These are phyloP conservation scores for Psilocybe azurescens DNA, from an alignment of 768 basidiomycete species.

Conservation along the genomic window DNA sequence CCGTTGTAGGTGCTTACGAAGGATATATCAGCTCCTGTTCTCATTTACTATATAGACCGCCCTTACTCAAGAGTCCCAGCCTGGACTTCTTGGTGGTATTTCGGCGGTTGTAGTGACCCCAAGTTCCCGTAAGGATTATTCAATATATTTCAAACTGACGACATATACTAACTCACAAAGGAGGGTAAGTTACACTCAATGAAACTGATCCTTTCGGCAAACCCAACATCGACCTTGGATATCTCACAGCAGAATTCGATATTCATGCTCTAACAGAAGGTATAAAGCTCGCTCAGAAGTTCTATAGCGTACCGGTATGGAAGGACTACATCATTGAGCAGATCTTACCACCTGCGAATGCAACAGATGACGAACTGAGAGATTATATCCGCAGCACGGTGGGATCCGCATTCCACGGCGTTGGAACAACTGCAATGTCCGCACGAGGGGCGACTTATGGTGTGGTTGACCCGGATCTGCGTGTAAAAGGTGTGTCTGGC, in stretches of 20 bases:
- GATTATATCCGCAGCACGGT: conserved; percentile 2
- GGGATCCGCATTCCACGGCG: not conserved
- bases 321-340: conserved; percentile 4
- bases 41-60: not conserved
- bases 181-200: not conserved
- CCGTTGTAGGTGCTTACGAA: not conserved
- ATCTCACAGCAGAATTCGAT: conserved; percentile 4
- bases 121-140: not conserved
- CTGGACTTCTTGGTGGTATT: not conserved
- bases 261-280: conserved; percentile 11
- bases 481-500: conserved; percentile 2
- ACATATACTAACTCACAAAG: not conserved
- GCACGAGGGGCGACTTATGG: not conserved
- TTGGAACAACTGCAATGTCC: not conserved
- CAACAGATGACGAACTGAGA: not conserved
- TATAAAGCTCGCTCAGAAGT: conserved; percentile 1
- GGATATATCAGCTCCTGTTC: not conserved
- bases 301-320: conserved; percentile 1
- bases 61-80: not conserved
- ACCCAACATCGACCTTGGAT: conserved; percentile 8
- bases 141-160: not conserved
- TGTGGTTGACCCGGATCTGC: conserved; percentile 4
- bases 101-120: not conserved
- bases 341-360: not conserved
- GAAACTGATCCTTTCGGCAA: not conserved